Base-by-base conservation (phyloP, 1,284 basidiomycete species). In the Rhodotorula sp. region DNA sequence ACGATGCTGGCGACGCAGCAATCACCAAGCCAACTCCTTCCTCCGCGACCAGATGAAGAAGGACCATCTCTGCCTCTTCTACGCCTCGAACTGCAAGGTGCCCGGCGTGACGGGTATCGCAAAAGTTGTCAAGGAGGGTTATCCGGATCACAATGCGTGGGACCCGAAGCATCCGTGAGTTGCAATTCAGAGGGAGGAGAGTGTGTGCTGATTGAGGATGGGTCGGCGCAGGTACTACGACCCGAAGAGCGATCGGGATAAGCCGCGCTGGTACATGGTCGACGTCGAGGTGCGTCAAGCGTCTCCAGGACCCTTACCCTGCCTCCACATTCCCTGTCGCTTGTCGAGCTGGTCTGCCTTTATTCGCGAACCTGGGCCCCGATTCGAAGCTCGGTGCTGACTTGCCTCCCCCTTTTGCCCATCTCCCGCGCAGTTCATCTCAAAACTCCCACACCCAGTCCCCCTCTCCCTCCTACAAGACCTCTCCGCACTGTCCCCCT, bases 71-170 rank as follows among this genome's bases (percentile, higher is more conserved):
- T 80, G 84, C n/a, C 77, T 85, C 15, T 85, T 85, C 81, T 98
- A 97, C 79, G 93, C 96, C 78, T 94, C 92, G 26, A 98, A 93
- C 79, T 92, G 89, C 81, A 95, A 65, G 53, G 44, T 51, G 1
- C 64, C 70, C 90, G 92, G 93, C 24, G 87, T 95, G 59, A 90
- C 89, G 61, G 92, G 86, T 13, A 87, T 94, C 77, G 92, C 92
- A 10, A 86, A 91, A 88, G 87, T 94, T 13, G 84, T 84, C 28
- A 90, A 87, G 79, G 89, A 91, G 79, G 91, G 91, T 4, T 94
- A 94, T 80, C 91, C 92, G 31, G 93, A 95, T 79, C 86, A 89
- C 77, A 92, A 92, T 20, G 91, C 92, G 47, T 94, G 90, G 89
- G 91, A 94, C 77, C 77, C 85, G 89, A 92, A 77, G 74, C 87